phyloP scores from a whole-genome alignment of 805 yeast species.

The Wickerhamomyces rabaulensis region DNA sequence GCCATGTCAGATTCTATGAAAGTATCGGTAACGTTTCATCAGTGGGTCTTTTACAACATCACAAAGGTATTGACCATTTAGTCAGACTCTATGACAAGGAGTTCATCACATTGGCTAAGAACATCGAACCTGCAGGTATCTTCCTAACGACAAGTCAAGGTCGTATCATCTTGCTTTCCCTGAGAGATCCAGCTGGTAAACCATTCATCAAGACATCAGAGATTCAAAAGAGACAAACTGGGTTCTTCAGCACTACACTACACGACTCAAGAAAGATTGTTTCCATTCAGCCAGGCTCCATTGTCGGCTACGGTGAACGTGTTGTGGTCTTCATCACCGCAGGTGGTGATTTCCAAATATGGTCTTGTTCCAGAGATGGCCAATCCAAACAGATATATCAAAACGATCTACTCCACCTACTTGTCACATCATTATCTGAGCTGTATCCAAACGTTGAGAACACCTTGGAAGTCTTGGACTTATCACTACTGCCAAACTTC shows the following conservation, averaged over 20 bases:
- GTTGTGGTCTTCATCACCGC: constrained; percentile 35
- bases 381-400: constrained; percentile 34
- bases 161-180: constrained; percentile 52
- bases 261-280: constrained; percentile 39
- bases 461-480: constrained; percentile 54
- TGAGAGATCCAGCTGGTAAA: constrained; percentile 67
- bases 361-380: constrained; percentile 45
- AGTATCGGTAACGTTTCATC: constrained; percentile 69
- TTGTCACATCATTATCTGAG: constrained; percentile 36
- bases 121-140: constrained; percentile 71
- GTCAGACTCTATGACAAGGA: constrained; percentile 49
- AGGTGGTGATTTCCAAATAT: constrained; percentile 41
- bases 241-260: constrained; percentile 29
- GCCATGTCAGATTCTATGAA: constrained; percentile 65
- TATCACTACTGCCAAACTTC: constrained; percentile 41
- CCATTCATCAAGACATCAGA: constrained; percentile 32
- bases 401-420: constrained; percentile 27
- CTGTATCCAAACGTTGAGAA: constrained; percentile 48
- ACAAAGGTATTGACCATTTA: constrained; percentile 28
- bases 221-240: constrained; percentile 24
- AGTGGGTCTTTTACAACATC: constrained; percentile 46
- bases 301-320: constrained; percentile 46
- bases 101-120: constrained; percentile 47
- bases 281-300: constrained; percentile 50
- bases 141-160: constrained; percentile 66